These are phyloP conservation scores for Viridothelium virens DNA, from an alignment of 495 filamentous ascomycete species.

Conservation along the genomic window DNA sequence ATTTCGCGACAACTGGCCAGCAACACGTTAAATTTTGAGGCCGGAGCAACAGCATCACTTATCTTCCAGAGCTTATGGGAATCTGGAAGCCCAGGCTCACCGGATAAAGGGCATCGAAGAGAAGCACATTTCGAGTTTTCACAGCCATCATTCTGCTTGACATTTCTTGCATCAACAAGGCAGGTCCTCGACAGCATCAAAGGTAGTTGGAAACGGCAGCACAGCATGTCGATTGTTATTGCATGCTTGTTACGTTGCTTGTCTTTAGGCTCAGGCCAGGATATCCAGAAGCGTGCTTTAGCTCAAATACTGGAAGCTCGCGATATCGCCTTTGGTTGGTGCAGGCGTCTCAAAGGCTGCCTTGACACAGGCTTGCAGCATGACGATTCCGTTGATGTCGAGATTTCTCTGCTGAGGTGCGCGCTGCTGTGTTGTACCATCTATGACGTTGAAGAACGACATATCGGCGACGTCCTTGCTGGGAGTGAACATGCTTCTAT, in stretches of 20 bases:
- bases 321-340: background rate
- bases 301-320: background rate
- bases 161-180: too few species aligned
- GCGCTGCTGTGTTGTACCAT: background rate
- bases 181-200: too few species aligned
- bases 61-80: conserved; percentile 2
- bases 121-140: background rate
- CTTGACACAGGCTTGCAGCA: background rate
- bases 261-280: background rate
- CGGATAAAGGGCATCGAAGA: background rate
- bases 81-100: background rate
- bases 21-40: conserved; percentile 18
- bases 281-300: background rate
- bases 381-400: background rate
- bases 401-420: background rate
- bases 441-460: background rate
- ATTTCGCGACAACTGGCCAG: conserved; percentile 22
- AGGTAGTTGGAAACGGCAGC: too few species aligned
- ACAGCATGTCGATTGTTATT: too few species aligned
- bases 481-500: background rate
- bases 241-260: background rate
- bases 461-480: background rate
- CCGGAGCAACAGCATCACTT: conserved; percentile 22
- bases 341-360: background rate
- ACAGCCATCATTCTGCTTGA: background rate